Conservation (phyloP, 768 basidiomycete genomes). For the Symmetrospora coprosmae region DNA sequence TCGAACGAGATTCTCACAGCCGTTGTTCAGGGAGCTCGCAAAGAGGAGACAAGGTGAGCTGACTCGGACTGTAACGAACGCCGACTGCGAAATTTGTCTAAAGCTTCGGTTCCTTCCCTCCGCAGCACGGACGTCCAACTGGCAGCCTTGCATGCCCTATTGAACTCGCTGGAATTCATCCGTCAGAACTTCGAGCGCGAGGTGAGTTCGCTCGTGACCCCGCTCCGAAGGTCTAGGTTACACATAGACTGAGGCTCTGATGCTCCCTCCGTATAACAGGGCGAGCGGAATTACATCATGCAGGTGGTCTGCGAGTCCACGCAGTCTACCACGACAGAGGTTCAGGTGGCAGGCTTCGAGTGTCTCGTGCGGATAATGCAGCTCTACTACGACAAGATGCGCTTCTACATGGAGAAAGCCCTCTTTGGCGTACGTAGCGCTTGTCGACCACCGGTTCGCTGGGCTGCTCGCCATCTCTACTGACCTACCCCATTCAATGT, state of each 20-base stretch:
- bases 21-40: slow-evolving; percentile 92
- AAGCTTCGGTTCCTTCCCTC: background rate
- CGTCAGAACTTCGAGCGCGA: slow-evolving; percentile 96
- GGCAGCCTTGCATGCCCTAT: slow-evolving; percentile 80
- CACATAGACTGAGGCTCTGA: slow-evolving; percentile 18
- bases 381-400: slow-evolving; percentile 98
- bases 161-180: slow-evolving; percentile 92
- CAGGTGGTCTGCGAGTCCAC: slow-evolving; percentile 98
- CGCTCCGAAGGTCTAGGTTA: too few relatives aligned
- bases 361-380: slow-evolving; percentile 93
- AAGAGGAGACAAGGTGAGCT: slow-evolving; percentile 60
- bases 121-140: slow-evolving; percentile 67
- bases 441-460: background rate
- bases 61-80: background rate
- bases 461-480: slow-evolving; percentile 15
- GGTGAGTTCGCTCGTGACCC: slow-evolving; percentile 46
- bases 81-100: background rate
- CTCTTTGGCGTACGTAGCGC: slow-evolving; percentile 63
- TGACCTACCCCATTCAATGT: slow-evolving; percentile 26
- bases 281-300: slow-evolving; percentile 99
- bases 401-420: slow-evolving; percentile 97
- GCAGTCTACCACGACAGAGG: slow-evolving; percentile 59
- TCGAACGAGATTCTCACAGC: slow-evolving; percentile 97
- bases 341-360: slow-evolving; percentile 93
- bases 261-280: slow-evolving; percentile 54